Conservation (phyloP, 106 monocot species). For the Ottelia alismoides region DNA sequence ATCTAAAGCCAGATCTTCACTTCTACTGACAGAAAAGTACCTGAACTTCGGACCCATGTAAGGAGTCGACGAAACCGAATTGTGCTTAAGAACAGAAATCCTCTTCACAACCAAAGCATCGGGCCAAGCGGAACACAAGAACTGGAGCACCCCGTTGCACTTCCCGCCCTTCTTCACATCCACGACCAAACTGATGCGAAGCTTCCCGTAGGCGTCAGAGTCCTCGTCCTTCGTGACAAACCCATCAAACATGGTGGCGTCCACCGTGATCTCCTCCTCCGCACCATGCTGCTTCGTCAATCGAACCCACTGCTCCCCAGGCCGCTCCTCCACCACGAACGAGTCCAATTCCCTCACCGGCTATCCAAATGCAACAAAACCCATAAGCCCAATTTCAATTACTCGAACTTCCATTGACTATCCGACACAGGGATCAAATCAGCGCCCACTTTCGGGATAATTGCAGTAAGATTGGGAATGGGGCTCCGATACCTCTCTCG, state of each 20-base stretch:
- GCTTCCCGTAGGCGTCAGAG: slow-evolving; percentile 13
- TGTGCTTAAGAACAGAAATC: slow-evolving; percentile 8
- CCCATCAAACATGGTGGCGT: slow-evolving; percentile 71
- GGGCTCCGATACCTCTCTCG: slow-evolving; percentile 28
- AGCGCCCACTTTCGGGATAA: neutral
- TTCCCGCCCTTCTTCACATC: slow-evolving; percentile 46
- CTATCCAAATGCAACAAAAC: slow-evolving; percentile 1
- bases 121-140: slow-evolving; percentile 65
- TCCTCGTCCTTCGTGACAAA: slow-evolving; percentile 16
- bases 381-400: too few species aligned
- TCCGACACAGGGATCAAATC: neutral
- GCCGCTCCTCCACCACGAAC: slow-evolving; percentile 39
- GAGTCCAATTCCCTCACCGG: slow-evolving; percentile 30
- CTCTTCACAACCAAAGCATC: slow-evolving; percentile 57
- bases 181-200: slow-evolving; percentile 54
- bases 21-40: neutral
- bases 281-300: slow-evolving; percentile 13
- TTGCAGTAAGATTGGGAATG: neutral
- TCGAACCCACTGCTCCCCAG: slow-evolving; percentile 61
- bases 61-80: neutral
- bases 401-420: too few species aligned
- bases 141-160: slow-evolving; percentile 23
- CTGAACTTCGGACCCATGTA: slow-evolving; percentile 11
- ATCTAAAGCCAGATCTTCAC: neutral
- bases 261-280: slow-evolving; percentile 52